Base-by-base conservation (phyloP, 768 basidiomycete species). In the Scleroderma bovista region DNA sequence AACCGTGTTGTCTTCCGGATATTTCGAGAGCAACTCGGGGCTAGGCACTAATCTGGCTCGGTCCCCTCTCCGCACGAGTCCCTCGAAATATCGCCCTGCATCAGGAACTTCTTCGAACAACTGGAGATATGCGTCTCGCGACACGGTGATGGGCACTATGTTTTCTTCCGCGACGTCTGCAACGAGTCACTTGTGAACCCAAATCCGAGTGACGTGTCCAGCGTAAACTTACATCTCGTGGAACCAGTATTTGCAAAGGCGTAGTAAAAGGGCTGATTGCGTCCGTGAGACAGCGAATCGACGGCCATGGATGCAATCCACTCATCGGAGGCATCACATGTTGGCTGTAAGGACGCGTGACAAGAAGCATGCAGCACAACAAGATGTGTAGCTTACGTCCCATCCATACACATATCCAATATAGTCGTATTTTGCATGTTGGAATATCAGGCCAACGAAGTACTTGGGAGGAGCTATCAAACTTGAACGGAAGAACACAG, bases 361-460 rank as follows among this genome's bases (percentile, higher is more conserved):
- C 38, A 11, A 20, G 32, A 49, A 24, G 39, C 16, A 37, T 8
- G 12, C 17, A n/a, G 31, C 20, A 38, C 10, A 47, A 17, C 1
- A 2, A 29, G 36, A 41, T 20, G 47, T n/a, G 31, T 42, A 23
- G 43, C 57, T 7, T 47, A 79, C 77, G 61, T 78, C 75, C 78
- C 78, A 80, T 9, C 71, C 73, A 45, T 68, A 64, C 36, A 79
- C 72, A 41, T 72, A 73, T 19, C 74, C 77, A 8, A 65, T 47
- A 55, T 77, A 76, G 6, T 60, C 63, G 46, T 71, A 72, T 42
- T 54, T 62, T 34, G 44, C 58, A 55, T 78, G 76, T 44, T 58
- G 56, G 49, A 78, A 75, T 24, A 74, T 61, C 73, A 76, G 72
- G 11, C 79, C 79, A 26, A 78, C 76, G 50, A 75, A 78, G 56